Evolutionary conservation across 164 flowering plant species (phyloP), one percentile per base, ranked within the genome.

Genomic region (Buxus sempervirens): DNA sequence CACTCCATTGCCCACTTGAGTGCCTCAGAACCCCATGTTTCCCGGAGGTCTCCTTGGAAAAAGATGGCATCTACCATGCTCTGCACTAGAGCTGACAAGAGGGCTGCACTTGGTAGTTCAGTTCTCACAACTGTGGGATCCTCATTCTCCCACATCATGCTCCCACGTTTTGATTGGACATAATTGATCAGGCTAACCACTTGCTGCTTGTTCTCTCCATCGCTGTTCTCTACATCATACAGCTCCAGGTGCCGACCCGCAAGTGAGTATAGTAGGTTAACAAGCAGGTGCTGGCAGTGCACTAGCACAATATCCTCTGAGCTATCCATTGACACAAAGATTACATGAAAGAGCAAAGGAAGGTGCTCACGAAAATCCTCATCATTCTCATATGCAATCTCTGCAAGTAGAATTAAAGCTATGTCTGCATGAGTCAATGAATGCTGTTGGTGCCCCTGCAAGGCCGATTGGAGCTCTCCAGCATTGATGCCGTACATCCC

Each of bases 91-190:
- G 99, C 96, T 24, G 99, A 93, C 70, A 96, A 73, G n/a, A 96
- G 95, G 3, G 98, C 93, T 8, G 99, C 96, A 79, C 98, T 92
- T 1, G 99, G 99, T 60, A 96, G 96, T 65, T 88, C 96, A 24
- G 97, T 80, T 64, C 82, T 79, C 48, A 80, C 75, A 14, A 93
- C 88, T 9, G 96, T 85, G 56, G 97, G 91, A 70, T 96, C 99
- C 82, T 96, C 99, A 75, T 90, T 93, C 78, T 95, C 99, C 99
- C 99, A 95, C 99, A 95, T 92, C 94, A 90, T 88, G 81, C 92
- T 86, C 48, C 96, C 97, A 64, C 99, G 86, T 78, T 93, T 96
- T 38, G 99, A 96, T 69, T 96, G 98, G 57, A 96, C 99, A 76
- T 96, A 96, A 76, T 96, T 93, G 77, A 96, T 96, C 67, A 96